Base-by-base conservation (phyloP, 2,329 filamentous ascomycete species). In the Hypoxylon sp. region DNA sequence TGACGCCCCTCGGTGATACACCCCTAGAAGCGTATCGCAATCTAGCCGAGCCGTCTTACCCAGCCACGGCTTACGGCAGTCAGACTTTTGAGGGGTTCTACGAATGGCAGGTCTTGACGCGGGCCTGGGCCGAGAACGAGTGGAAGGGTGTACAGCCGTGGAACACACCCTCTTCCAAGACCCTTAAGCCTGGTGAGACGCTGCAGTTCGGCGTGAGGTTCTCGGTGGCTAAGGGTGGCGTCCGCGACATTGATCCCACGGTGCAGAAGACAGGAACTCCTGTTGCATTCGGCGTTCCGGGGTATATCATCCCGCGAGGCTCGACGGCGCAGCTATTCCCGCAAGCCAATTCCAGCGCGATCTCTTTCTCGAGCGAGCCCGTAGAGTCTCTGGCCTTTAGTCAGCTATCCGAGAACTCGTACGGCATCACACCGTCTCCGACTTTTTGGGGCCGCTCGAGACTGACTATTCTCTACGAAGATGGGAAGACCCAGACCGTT, bases 41-140 rank as follows among this genome's bases (percentile, higher is more conserved):
- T 62, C 79, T 90, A 0, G 46, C 69, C 0, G 88, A 90, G 74
- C 76, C 79, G 0, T 77, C 72, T 1, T 80, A 81, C 27, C 77
- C 80, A 0, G 77, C 74, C 8, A 81, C 81, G 0, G 73, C 69
- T 8, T 89, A 89, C 72, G 81, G 79, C 4, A 85, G 83, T 50
- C 87, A 89, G 70, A 86, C 83, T 0, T 90, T 87, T 65, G 88
- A 90, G 72, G 88, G 87, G 0, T 84, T 87, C 67, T 90, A 90
- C 65, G 86, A 89, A 70, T 90, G 87, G 87, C 85, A 89, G 70
- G 81, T 85, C 0, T 80, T 86, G 57, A 84, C 82, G 11, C 81
- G 83, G 61, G 87, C 87, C 0, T 89, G 83, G 77, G 85, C 85
- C 0, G 84, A 89, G 66, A 83, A 83, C 0, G 86, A 90, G 71